phyloP scores from a whole-genome alignment of 2,329 filamentous ascomycete genomes.

The Colletotrichum eleusines region DNA sequence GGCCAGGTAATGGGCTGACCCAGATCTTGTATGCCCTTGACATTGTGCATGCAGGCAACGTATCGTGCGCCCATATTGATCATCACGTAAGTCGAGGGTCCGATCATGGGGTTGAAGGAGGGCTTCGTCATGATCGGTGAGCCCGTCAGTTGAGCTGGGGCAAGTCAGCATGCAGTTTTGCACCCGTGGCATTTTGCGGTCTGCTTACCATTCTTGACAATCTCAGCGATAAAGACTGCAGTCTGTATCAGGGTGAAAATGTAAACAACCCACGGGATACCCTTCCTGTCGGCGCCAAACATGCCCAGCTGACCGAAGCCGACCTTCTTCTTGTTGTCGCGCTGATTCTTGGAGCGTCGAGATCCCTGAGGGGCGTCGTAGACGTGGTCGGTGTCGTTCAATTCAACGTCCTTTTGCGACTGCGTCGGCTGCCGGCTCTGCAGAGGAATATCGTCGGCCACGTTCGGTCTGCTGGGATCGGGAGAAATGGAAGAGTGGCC shows the following conservation, averaged over 20 bases:
- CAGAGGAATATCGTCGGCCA: constrained; percentile 68
- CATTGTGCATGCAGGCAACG: constrained; percentile 93
- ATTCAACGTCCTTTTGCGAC: constrained; percentile 55
- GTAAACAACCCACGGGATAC: constrained; percentile 85
- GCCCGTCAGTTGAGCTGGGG: constrained; percentile 77
- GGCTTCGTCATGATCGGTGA: constrained; percentile 84
- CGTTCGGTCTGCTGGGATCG: constrained; percentile 47
- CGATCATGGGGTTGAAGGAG: constrained; percentile 96
- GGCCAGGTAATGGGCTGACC: constrained; percentile 70
- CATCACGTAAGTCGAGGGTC: constrained; percentile 87
- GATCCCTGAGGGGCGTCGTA: constrained; percentile 65
- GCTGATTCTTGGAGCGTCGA: constrained; percentile 42
- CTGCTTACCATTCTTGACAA: constrained; percentile 84
- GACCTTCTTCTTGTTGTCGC: constrained; percentile 58
- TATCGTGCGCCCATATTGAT: constrained; percentile 98
- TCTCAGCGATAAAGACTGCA: constrained; percentile 87
- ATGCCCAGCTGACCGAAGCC: constrained; percentile 71
- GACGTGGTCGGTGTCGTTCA: constrained; percentile 67
- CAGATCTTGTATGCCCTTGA: constrained; percentile 71
- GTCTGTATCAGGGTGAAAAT: constrained; percentile 81
- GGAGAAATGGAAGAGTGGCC: constrained; percentile 57
- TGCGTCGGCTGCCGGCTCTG: constrained; percentile 56
- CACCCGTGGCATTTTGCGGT: too few relatives aligned
- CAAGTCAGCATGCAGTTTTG: constrained; percentile 13
- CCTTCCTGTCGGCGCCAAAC: constrained; percentile 66